A percentile compares a stretch with the other conserved stretches of the same genome.
These are phyloP conservation scores for Volvariella surrecta DNA, from an alignment of 1,284 basidiomycete genomes.

Conservation along the genomic window DNA sequence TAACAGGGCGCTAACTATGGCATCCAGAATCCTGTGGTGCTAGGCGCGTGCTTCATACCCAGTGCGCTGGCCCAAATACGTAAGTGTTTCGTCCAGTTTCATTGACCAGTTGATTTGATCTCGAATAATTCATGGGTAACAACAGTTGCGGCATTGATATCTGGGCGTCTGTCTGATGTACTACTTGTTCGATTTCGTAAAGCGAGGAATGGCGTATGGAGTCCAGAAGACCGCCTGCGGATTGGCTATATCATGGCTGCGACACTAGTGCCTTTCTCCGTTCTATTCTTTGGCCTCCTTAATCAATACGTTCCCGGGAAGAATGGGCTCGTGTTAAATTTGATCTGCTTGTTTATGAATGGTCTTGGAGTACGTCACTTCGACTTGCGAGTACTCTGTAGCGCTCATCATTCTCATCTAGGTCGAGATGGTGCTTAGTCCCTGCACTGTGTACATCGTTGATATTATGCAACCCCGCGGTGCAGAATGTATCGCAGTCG, in stretches of 20 bases:
- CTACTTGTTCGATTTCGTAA: constrained; percentile 36
- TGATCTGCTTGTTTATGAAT: constrained; percentile 37
- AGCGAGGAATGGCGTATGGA: constrained; percentile 34
- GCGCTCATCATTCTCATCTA: too few species aligned
- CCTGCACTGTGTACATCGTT: too few species aligned
- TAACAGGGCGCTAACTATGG: constrained; percentile 45
- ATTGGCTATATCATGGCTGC: constrained; percentile 37
- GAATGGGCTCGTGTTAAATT: constrained; percentile 29
- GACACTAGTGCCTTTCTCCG: constrained; percentile 24
- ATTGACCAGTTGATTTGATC: not conserved
- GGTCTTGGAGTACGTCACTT: constrained; percentile 45
- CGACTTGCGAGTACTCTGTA: too few species aligned
- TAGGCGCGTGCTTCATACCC: constrained; percentile 55
- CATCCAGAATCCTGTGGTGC: constrained; percentile 47
- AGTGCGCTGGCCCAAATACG: constrained; percentile 53
- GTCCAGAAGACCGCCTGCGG: constrained; percentile 54
- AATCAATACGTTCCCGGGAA: constrained; percentile 28
- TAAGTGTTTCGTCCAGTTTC: constrained; percentile 18
- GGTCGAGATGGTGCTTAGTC: too few species aligned
- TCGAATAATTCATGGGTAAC: not conserved
- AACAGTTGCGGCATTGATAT: constrained; percentile 42
- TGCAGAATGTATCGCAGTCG: too few species aligned
- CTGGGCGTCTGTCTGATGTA: constrained; percentile 44
- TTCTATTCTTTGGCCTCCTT: constrained; percentile 10
- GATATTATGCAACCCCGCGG: too few species aligned